Percentiles rank a stretch among this genome's conserved stretches.
phyloP scores from a whole-genome alignment of 2,329 filamentous ascomycete genomes.

The Phialemonium atrogriseum region DNA sequence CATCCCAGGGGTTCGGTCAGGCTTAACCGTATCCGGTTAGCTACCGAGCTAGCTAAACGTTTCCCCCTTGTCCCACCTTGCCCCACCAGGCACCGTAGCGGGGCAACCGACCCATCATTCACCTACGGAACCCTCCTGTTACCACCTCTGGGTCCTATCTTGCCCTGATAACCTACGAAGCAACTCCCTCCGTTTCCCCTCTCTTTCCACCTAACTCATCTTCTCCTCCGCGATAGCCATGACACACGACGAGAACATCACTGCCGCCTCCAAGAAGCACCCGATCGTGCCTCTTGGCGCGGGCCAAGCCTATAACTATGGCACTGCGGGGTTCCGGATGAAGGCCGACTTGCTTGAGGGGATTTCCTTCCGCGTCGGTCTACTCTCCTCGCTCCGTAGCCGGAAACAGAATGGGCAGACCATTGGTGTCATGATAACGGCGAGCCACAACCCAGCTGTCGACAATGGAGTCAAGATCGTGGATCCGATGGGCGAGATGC shows the following conservation, averaged over 20 bases:
- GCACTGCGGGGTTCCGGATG: constrained; percentile 62
- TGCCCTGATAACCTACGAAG: no score
- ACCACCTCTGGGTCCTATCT: no score
- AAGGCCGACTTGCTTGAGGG: constrained; percentile 76
- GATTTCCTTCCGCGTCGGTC: constrained; percentile 84
- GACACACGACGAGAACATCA: constrained; percentile 40
- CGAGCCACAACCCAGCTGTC: constrained; percentile 81
- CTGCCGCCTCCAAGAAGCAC: constrained; percentile 54
- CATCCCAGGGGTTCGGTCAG: no score
- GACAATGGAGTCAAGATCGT: constrained; percentile 96
- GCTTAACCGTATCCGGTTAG: no score
- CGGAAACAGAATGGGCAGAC: constrained; percentile 83
- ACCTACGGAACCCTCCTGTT: no score
- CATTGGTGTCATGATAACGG: constrained; percentile 95
- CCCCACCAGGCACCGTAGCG: no score
- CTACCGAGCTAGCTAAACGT: no score
- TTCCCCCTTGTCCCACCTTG: no score
- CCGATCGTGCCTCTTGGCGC: constrained; percentile 41
- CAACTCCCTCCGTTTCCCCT: no score
- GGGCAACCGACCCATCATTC: no score
- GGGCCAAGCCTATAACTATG: constrained; percentile 53
- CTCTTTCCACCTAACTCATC: no score
- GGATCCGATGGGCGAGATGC: constrained; percentile 96
- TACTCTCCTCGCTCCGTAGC: constrained; percentile 81
- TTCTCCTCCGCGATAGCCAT: no score